Evolutionary conservation across 352 stramenopile species (phyloP).

Genomic region (Aphanomyces stellatus): DNA sequence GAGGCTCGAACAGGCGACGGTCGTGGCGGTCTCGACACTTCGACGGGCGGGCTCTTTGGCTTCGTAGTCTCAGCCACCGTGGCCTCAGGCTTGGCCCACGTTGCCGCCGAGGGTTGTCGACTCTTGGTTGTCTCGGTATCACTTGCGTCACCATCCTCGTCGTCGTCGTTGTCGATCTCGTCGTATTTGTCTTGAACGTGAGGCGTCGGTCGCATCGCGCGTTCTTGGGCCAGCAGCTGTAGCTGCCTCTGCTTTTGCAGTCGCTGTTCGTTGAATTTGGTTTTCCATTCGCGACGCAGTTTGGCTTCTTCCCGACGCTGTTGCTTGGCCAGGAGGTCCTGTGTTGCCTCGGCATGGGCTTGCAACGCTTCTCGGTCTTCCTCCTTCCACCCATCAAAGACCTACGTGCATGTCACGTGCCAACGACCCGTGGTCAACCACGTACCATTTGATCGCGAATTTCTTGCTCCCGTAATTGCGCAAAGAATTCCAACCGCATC

Average conservation of each 20-base stretch:
- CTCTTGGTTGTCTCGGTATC: too few species aligned
- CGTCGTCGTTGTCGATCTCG: neutral
- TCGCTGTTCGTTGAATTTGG: conserved; percentile 25
- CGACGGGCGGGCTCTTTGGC: too few species aligned
- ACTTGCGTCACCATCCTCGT: too few species aligned
- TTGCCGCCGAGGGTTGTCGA: too few species aligned
- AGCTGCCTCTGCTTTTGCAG: conserved; percentile 26
- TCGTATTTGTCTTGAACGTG: neutral
- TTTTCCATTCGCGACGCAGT: conserved; percentile 26
- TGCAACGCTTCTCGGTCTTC: conserved; percentile 32
- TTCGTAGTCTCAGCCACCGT: too few species aligned
- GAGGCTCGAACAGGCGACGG: too few species aligned
- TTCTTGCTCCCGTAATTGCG: conserved; percentile 58
- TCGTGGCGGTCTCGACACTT: too few species aligned
- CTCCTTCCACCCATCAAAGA: conserved; percentile 71
- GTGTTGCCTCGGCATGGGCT: conserved; percentile 28
- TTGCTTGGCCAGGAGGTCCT: conserved; percentile 35
- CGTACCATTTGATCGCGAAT: conserved; percentile 44
- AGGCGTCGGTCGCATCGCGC: neutral
- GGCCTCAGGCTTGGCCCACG: too few species aligned
- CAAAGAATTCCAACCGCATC: conserved; percentile 64
- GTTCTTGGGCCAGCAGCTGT: conserved; percentile 18
- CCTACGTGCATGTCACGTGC: neutral
- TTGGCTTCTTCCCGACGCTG: conserved; percentile 39
- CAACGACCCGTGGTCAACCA: neutral